Evolutionary conservation across 2,329 filamentous ascomycete species (phyloP).

Genomic region (Paraconiothyrium sp.): DNA sequence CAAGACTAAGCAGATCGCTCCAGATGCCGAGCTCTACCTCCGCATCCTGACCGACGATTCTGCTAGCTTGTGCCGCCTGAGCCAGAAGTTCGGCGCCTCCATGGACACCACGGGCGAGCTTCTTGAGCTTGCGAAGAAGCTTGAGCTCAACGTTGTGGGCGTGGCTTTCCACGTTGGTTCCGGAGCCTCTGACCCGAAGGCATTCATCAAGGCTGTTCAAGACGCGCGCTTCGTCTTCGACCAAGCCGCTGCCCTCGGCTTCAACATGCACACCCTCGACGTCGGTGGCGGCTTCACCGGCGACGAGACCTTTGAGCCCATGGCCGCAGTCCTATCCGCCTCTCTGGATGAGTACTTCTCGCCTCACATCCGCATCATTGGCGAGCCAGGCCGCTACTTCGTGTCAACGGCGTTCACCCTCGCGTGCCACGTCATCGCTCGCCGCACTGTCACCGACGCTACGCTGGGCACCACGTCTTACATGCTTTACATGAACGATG

Average conservation of each 20-base stretch:
- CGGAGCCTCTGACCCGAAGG: slow-evolving; percentile 90
- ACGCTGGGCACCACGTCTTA: slow-evolving; percentile 74
- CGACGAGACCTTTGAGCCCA: slow-evolving; percentile 90
- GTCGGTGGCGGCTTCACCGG: slow-evolving; percentile 93
- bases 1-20: slow-evolving; percentile 94
- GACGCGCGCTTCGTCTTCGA: slow-evolving; percentile 92
- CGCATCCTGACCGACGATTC: slow-evolving; percentile 97
- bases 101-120: slow-evolving; percentile 82
- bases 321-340: slow-evolving; percentile 80
- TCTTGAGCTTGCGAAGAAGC: slow-evolving; percentile 78
- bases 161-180: slow-evolving; percentile 99
- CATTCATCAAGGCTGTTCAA: slow-evolving; percentile 88
- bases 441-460: slow-evolving; percentile 83
- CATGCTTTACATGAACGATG: slow-evolving; percentile 98
- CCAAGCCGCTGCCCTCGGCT: slow-evolving; percentile 79
- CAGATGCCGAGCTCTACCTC: slow-evolving; percentile 88
- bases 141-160: slow-evolving; percentile 90
- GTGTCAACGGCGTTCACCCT: slow-evolving; percentile 93
- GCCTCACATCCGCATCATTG: slow-evolving; percentile 83
- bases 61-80: slow-evolving; percentile 90
- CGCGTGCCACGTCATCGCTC: slow-evolving; percentile 94
- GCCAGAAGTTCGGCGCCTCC: slow-evolving; percentile 95
- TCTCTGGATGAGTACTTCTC: slow-evolving; percentile 92
- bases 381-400: slow-evolving; percentile 96
- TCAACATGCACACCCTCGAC: slow-evolving; percentile 85